These are phyloP conservation scores for Fusarium decemcellulare DNA, from an alignment of 2,329 filamentous ascomycete genomes.

Conservation along the genomic window DNA sequence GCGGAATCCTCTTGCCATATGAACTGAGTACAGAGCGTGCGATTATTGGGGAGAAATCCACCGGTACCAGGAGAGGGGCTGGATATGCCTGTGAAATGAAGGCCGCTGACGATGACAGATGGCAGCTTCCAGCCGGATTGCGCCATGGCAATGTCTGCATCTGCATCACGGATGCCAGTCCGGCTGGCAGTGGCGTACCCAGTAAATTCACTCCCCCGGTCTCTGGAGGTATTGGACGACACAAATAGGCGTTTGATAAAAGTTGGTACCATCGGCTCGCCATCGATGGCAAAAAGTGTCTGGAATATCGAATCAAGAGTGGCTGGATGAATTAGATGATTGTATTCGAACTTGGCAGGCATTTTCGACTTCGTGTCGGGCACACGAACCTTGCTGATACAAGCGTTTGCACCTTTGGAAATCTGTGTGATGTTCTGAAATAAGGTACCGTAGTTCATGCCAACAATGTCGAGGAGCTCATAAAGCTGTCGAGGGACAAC, in stretches of 20 bases:
- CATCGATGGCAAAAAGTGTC: conserved; percentile 61
- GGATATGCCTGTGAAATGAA: conserved; percentile 58
- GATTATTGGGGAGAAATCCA: conserved; percentile 63
- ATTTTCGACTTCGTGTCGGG: conserved; percentile 67
- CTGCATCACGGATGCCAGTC: conserved; percentile 55
- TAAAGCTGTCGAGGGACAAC: conserved; percentile 63
- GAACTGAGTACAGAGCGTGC: conserved; percentile 64
- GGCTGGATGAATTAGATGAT: conserved; percentile 70
- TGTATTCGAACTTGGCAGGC: conserved; percentile 67
- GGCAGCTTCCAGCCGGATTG: conserved; percentile 50
- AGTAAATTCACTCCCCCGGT: conserved; percentile 53
- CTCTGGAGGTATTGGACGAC: conserved; percentile 54
- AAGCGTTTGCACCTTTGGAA: conserved; percentile 50
- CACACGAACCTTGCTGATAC: conserved; percentile 57
- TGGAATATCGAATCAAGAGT: conserved; percentile 72
- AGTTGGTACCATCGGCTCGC: conserved; percentile 64
- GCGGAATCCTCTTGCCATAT: conserved; percentile 60
- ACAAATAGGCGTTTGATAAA: conserved; percentile 62
- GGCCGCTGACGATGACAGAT: conserved; percentile 60
- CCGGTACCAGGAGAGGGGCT: conserved; percentile 42
- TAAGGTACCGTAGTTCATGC: conserved; percentile 65
- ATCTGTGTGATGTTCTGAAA: conserved; percentile 64
- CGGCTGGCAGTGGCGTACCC: conserved; percentile 58
- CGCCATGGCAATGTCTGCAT: conserved; percentile 61
- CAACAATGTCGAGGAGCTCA: conserved; percentile 63